Base-by-base conservation (phyloP, 1,284 basidiomycete genomes). In the Melanopsichium pennsylvanicum region DNA sequence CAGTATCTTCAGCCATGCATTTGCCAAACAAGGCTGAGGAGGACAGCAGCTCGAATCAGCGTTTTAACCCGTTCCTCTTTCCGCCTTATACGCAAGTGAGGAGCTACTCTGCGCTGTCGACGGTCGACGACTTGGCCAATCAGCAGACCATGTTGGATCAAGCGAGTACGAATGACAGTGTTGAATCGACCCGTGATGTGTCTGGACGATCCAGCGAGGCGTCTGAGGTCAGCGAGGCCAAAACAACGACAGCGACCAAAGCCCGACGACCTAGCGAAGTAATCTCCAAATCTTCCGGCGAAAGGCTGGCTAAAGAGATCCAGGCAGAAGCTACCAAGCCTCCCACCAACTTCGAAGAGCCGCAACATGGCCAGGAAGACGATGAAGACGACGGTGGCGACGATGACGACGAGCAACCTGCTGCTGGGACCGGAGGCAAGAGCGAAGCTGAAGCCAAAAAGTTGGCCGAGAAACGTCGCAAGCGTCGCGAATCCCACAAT, bases 401-500 rank as follows among this genome's bases (percentile, higher is more conserved):
- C 19, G 63, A 70, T 16, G 64, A 61, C 11, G 60, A 70, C 13
- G 57, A 62, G 21, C 47, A 44, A 38, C 43, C 48, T 8, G 19
- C 22, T 18, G 26, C 29, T 13, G 40, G 35, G 13, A 38, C 27
- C 2, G 58, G 49, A 25, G 52, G 41, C 39, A 68, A 63, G 42
- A 54, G 60, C 39, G 70, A 72, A 33, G 61, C 66, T 12, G 70
- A 72, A 15, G 70, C 70, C 1, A 69, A 66, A 37, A 57, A 44
- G 29, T 52, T 70, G 16, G 62, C 72, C 67, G 91, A 93, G 82
- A 92, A 92, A 80, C 84, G 91, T 11, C 83, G 90, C 9, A 83
- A 89, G 36, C 83, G 91, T 40, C 84, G 92, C 57, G 92, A 93
- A 82, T 89, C 88, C 6, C 92, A 94, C 81, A 94, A 94, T 76